Evolutionary conservation across 768 basidiomycete genomes (phyloP).

Genomic region (Calocybe cyanea): DNA sequence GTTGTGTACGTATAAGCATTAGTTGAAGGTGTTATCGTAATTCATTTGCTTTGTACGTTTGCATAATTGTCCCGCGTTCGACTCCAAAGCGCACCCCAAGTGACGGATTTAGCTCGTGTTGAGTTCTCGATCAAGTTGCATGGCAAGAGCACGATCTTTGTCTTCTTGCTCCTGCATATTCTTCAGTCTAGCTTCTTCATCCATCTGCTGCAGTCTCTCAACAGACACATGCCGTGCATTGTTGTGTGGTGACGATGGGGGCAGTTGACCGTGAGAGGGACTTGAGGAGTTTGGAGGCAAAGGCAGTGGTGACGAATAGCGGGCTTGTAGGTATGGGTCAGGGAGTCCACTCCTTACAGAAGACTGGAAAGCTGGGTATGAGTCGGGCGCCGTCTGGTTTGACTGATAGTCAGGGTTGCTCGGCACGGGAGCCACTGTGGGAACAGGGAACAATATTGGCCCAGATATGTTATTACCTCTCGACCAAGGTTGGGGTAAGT

Average conservation of each 20-base stretch:
- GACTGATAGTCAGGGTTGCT: background rate
- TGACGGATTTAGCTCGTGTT: constrained; percentile 28
- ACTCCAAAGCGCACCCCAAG: too few relatives aligned
- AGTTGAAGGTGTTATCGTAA: too few relatives aligned
- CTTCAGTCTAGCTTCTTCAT: constrained; percentile 31
- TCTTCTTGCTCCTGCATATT: constrained; percentile 39
- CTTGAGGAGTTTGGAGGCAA: constrained; percentile 38
- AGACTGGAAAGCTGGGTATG: constrained; percentile 10
- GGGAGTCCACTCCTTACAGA: constrained; percentile 22
- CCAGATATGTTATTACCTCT: background rate
- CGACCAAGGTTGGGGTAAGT: background rate
- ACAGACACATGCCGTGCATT: constrained; percentile 30
- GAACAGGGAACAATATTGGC: constrained; percentile 28
- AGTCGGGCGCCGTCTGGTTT: background rate
- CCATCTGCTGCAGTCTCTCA: constrained; percentile 28
- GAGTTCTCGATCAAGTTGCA: constrained; percentile 52
- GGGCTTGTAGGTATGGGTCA: constrained; percentile 40
- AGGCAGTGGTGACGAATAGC: constrained; percentile 54
- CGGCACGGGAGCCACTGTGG: constrained; percentile 18
- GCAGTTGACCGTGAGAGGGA: constrained; percentile 9
- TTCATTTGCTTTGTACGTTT: too few relatives aligned
- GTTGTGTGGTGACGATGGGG: constrained; percentile 26
- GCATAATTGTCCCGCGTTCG: too few relatives aligned
- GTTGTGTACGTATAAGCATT: too few relatives aligned
- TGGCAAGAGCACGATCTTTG: constrained; percentile 45